These are phyloP conservation scores for Xylariaceae sp. DNA, from an alignment of 2,329 filamentous ascomycete genomes.

Conservation along the genomic window DNA sequence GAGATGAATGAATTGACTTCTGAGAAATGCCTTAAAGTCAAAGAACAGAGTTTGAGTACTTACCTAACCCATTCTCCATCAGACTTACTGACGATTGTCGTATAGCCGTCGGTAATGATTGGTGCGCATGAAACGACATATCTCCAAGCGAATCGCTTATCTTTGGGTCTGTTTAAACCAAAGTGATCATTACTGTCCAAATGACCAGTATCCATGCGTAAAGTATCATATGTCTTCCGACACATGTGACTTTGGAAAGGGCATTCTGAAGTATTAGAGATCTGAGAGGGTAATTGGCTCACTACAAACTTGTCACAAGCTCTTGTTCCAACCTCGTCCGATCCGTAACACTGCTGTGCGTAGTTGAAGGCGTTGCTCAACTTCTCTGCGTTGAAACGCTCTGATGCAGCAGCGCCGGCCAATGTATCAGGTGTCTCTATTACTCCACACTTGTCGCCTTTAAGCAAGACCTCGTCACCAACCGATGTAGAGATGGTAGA, in stretches of 20 bases:
- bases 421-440: background rate
- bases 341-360: constrained; percentile 12
- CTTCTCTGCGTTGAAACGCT: too few relatives aligned
- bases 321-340: background rate
- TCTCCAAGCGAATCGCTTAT: background rate
- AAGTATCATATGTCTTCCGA: background rate
- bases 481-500: constrained; percentile 1
- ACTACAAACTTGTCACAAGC: constrained; percentile 2
- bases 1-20: too few relatives aligned
- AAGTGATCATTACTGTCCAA: background rate
- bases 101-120: background rate
- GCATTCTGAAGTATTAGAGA: background rate
- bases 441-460: background rate
- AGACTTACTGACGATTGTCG: background rate
- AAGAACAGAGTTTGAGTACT: too few relatives aligned
- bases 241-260: constrained; percentile 1
- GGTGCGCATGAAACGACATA: background rate
- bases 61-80: too few relatives aligned
- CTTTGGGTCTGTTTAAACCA: background rate
- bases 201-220: background rate
- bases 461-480: constrained; percentile 1
- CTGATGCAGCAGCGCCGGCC: background rate
- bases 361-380: constrained; percentile 13
- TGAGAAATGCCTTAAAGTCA: too few relatives aligned
- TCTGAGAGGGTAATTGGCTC: background rate